Base-by-base conservation (phyloP, 768 basidiomycete species). In the Filobasidium wieringae region DNA sequence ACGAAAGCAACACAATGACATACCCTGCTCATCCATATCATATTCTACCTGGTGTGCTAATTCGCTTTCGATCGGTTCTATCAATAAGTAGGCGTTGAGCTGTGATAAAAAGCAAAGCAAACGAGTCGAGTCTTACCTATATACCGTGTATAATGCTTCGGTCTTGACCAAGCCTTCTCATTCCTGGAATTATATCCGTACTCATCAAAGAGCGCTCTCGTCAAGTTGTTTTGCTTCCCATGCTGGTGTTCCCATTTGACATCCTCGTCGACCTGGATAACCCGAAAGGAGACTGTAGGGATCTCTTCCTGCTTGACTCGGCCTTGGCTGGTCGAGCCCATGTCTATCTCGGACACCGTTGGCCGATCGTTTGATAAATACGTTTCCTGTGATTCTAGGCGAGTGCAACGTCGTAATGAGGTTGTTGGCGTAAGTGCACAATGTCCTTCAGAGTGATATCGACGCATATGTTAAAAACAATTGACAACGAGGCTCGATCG, bases 11-110 rank as follows among this genome's bases (percentile, higher is more conserved):
- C 24, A 36, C 37, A 26, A 27, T 11, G 19, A 66, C 77, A 19
- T 34, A 86, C 90, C 92, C 82, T 96, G 92, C 70, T 96, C 95
- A 69, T 97, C 95, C 91, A 99, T 97, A 70, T 97, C 95, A 77
- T 99, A 99, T 73, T 97, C 95, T 24, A 99, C 93, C 64, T 93
- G 90, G 36, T 82, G 81, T 7, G 86, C 85, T 17, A 97, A 81
- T 63, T 99, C 95, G 47, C 82, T 83, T 70, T 99, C 93, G 63
- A 95, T 77, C 0, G 93, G 93, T 67, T 95, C 91, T 88, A 26
- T 30, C 14, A 34, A 27, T 50, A 30, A n/a, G 40, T 34, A 29
- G 17, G 24, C 34, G 29, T 26, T 14, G 51, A 1, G 4, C 45
- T 27, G 9, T 2, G 12, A n/a, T n/a, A n/a, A n/a, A n/a, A n/a